phyloP scores from a whole-genome alignment of 805 yeast species.

The Starmerella kuoi region DNA sequence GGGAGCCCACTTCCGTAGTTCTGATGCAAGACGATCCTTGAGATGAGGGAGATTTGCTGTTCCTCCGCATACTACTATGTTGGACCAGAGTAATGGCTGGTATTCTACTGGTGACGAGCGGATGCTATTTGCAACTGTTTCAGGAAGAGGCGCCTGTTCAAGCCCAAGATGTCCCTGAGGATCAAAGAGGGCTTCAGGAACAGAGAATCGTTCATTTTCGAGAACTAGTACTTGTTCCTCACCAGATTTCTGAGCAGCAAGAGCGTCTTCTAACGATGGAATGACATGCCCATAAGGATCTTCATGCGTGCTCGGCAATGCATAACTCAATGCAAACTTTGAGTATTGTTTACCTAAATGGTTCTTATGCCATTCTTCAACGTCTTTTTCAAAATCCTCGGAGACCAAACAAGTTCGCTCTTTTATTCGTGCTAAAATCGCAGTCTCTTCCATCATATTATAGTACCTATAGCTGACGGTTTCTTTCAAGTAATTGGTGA shows the following conservation, averaged over 20 bases:
- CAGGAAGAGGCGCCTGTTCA: conserved; percentile 66
- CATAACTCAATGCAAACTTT: conserved; percentile 47
- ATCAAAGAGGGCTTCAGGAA: conserved; percentile 77
- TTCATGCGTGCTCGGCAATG: conserved; percentile 43
- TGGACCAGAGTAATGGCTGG: conserved; percentile 60
- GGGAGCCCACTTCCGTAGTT: conserved; percentile 30
- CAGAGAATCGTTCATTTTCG: conserved; percentile 73
- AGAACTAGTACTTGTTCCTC: conserved; percentile 57
- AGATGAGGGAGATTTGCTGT: conserved; percentile 60
- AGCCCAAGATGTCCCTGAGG: conserved; percentile 66
- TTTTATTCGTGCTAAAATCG: conserved; percentile 72
- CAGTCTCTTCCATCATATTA: conserved; percentile 83
- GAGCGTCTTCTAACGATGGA: conserved; percentile 23
- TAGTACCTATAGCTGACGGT: conserved; percentile 81
- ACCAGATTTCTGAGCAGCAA: conserved; percentile 16
- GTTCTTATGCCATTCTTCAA: conserved; percentile 31
- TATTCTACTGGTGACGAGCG: conserved; percentile 58
- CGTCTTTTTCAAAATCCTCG: conserved; percentile 39
- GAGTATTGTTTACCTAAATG: conserved; percentile 11
- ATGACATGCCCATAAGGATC: conserved; percentile 46
- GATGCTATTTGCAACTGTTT: conserved; percentile 55
- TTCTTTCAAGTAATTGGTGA: conserved; percentile 75
- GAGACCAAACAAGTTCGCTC: conserved; percentile 67
- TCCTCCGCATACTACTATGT: conserved; percentile 76
- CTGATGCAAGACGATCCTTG: conserved; percentile 39